These are phyloP conservation scores for Acrodontium crateriforme DNA, from an alignment of 2,329 filamentous ascomycete genomes.

Conservation along the genomic window DNA sequence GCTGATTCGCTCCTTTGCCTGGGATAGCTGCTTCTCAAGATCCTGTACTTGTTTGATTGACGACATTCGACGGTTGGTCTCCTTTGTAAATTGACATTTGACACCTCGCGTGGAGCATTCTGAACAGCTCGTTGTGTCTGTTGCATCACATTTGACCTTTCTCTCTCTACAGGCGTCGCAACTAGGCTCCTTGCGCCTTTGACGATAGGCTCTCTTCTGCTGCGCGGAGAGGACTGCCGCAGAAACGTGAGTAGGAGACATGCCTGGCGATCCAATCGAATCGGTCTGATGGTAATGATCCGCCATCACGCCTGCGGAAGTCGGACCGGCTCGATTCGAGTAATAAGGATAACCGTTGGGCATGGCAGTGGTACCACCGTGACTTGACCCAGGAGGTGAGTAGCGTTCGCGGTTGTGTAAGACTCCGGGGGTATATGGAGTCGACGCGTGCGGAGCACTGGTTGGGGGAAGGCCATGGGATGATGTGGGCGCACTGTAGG, in stretches of 20 bases:
- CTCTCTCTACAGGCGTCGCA: conserved; percentile 91
- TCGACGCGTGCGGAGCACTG: too few species aligned
- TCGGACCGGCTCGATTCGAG: too few species aligned
- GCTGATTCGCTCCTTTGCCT: conserved; percentile 65
- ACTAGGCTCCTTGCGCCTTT: conserved; percentile 89
- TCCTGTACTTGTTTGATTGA: conserved; percentile 99
- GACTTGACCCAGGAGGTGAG: too few species aligned
- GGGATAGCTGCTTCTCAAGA: conserved; percentile 77
- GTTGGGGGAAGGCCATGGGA: too few species aligned
- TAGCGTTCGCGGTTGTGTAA: too few species aligned
- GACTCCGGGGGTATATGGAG: too few species aligned
- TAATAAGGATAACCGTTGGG: too few species aligned
- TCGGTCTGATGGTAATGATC: conserved; percentile 17
- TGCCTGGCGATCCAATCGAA: conserved; percentile 15
- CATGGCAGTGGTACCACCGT: too few species aligned
- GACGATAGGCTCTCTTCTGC: conserved; percentile 88
- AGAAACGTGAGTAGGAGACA: conserved; percentile 19
- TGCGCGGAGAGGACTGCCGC: conserved; percentile 49
- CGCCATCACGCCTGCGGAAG: conserved; percentile 10
- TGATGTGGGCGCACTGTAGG: too few species aligned
- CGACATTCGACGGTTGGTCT: conserved; percentile 96
- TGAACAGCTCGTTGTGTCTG: conserved; percentile 88
- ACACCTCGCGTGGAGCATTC: conserved; percentile 95
- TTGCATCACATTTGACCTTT: conserved; percentile 81
- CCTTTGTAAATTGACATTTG: conserved; percentile 97